These are phyloP conservation scores for Astragalus glycyphyllos DNA, from an alignment of 306 rosid species.

Conservation along the genomic window DNA sequence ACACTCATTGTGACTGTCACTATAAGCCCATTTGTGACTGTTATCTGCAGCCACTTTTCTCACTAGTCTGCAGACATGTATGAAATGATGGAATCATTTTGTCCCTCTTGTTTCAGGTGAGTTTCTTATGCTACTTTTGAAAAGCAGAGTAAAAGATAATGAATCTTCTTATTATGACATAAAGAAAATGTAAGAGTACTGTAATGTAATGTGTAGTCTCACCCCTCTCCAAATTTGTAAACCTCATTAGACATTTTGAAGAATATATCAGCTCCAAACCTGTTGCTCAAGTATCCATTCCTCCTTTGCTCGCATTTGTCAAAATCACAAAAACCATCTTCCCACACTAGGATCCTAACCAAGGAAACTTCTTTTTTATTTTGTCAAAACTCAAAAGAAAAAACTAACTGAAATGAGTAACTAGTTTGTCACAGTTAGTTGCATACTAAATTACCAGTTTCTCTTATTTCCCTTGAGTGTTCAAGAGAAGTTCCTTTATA, in stretches of 20 bases:
- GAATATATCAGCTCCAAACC: constrained; percentile 82
- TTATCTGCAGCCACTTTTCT: constrained; percentile 86
- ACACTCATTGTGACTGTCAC: constrained; percentile 59
- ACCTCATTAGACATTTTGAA: constrained; percentile 97
- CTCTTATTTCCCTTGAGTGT: constrained; percentile 84
- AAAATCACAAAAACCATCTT: constrained; percentile 87
- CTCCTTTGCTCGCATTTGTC: constrained; percentile 67
- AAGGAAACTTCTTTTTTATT: neutral
- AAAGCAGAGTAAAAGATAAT: no score
- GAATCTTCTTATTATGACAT: no score
- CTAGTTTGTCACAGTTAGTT: neutral
- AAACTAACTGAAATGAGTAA: neutral
- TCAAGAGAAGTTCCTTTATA: constrained; percentile 72
- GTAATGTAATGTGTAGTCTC: constrained; percentile 38
- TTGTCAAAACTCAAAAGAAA: neutral
- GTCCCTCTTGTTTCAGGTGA: no score
- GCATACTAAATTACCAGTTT: constrained; percentile 65
- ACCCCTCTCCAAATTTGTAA: constrained; percentile 91
- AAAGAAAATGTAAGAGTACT: constrained; percentile 15
- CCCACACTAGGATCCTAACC: constrained; percentile 90
- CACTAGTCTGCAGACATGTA: constrained; percentile 55
- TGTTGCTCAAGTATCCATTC: constrained; percentile 50
- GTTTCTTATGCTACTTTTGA: no score
- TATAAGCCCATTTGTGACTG: constrained; percentile 83
- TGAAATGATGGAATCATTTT: no score